A percentile compares a stretch with the other conserved stretches of the same genome.
Evolutionary conservation across 2,329 filamentous ascomycete genomes (phyloP).

Genomic region (Hypoxylon sp.): DNA sequence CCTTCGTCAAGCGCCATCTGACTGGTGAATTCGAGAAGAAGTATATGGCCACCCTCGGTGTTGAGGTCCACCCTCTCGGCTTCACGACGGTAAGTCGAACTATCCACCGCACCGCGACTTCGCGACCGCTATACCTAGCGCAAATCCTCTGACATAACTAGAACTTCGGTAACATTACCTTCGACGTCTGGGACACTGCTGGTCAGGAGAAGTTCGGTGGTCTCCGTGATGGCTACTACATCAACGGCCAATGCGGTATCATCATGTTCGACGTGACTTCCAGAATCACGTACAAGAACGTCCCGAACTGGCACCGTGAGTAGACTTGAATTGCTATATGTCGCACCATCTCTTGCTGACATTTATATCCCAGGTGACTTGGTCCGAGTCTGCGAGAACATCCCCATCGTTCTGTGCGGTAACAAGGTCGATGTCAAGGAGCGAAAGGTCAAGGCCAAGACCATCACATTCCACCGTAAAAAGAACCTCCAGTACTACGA

Average conservation of each 20-base stretch:
- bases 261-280: conserved; percentile 99
- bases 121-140: conserved; percentile 28
- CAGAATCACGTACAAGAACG: conserved; percentile 99
- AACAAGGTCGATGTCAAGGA: conserved; percentile 99
- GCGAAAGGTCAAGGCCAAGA: conserved; percentile 99
- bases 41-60: conserved; percentile 99
- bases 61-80: conserved; percentile 97
- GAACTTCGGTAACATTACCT: conserved; percentile 97
- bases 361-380: conserved; percentile 77
- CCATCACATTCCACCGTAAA: conserved; percentile 99
- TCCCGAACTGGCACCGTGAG: conserved; percentile 99
- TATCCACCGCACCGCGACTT: conserved; percentile 19
- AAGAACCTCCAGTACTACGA: conserved; percentile 99
- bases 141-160: conserved; percentile 53
- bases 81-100: conserved; percentile 90
- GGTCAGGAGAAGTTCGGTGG: conserved; percentile 99
- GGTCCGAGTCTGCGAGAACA: conserved; percentile 99
- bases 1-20: conserved; percentile 99
- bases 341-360: conserved; percentile 33
- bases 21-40: conserved; percentile 99
- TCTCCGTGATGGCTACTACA: conserved; percentile 99
- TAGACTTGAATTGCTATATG: conserved; percentile 46
- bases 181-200: conserved; percentile 99
- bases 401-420: conserved; percentile 96
- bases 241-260: conserved; percentile 99